These are phyloP conservation scores for Cymbopogon citratus DNA, from an alignment of 176 grass and related monocot species.

Conservation along the genomic window DNA sequence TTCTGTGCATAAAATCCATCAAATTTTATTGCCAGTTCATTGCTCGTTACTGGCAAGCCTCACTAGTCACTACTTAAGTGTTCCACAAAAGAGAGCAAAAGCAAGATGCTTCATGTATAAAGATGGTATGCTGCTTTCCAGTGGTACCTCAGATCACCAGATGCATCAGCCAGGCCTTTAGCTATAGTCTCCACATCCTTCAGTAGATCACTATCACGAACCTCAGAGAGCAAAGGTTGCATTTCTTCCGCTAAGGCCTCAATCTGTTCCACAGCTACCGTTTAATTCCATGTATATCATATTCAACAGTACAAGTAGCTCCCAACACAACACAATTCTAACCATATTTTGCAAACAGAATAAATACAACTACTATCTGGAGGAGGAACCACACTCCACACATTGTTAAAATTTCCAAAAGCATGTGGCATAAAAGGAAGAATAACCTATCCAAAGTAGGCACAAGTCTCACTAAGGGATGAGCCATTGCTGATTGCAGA, in stretches of 20 bases:
- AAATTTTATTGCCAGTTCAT: neutral
- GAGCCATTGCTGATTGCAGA: neutral
- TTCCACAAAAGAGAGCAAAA: neutral
- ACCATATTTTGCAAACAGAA: neutral
- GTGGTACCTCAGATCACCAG: constrained; percentile 73
- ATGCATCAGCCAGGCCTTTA: constrained; percentile 76
- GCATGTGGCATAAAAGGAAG: neutral
- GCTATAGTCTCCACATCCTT: constrained; percentile 94
- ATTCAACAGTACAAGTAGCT: neutral
- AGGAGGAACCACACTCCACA: neutral
- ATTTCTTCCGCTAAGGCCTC: constrained; percentile 89
- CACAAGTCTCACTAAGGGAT: neutral
- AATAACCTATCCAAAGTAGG: neutral
- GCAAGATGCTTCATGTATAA: neutral
- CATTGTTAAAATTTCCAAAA: neutral
- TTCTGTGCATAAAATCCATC: neutral
- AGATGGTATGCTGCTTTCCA: neutral
- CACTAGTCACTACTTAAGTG: neutral
- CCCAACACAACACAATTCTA: neutral
- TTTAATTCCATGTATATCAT: constrained; percentile 31
- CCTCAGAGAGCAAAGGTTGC: constrained; percentile 80
- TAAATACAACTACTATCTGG: neutral
- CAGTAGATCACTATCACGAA: constrained; percentile 61
- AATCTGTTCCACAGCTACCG: constrained; percentile 65
- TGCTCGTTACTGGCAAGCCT: neutral